Evolutionary conservation across 768 basidiomycete genomes (phyloP), one percentile per base, ranked within the genome.

Genomic region (Phlegmacium glaucopus): DNA sequence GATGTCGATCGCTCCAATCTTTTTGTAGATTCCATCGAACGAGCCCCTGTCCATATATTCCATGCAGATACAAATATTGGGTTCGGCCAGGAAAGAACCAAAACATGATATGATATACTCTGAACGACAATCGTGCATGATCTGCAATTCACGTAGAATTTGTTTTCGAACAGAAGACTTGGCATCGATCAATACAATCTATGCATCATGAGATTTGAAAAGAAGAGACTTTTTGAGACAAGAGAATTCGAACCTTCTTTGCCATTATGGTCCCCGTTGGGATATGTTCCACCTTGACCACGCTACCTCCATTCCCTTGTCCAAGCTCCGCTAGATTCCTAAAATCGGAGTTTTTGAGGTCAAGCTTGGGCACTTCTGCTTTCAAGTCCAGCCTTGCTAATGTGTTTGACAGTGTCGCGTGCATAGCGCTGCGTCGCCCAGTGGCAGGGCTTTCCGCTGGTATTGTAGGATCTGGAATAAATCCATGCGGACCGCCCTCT

Each of bases 51-150:
- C 88, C 90, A 90, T 89, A 64, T 71, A 90, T 63, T 99, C 96
- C 85, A 99, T 97, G 71, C 94, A 98, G 36, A 97, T 95, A 67
- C 95, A 96, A 63, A 99, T 95, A 59, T 98, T 97, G 6, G 96
- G 95, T 61, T 99, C 96, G 1, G 88, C 83, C 36, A 98, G 73
- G 72, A 93, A 99, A 34, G 96, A 95, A 46, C 96, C 96, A 62
- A 87, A 95, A 72, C 97, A 98, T 1, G 90, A 93, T 56, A 99
- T 89, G 65, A 99, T 99, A 69, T 92, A 90, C 36, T 78, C 79
- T 6, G 91, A 94, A 51, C 87, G 78, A 66, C 95, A 98, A 66
- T 96, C 90, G 64, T 97, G 92, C 94, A 98, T 94, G 73, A 99
- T 99, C 58, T 97, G 94, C 51, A 99, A 74, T 64, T 99, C 96